Evolutionary conservation across 345 rosid genomes (phyloP), one percentile per base, ranked within the genome.

Genomic region (Turritis glabra): DNA sequence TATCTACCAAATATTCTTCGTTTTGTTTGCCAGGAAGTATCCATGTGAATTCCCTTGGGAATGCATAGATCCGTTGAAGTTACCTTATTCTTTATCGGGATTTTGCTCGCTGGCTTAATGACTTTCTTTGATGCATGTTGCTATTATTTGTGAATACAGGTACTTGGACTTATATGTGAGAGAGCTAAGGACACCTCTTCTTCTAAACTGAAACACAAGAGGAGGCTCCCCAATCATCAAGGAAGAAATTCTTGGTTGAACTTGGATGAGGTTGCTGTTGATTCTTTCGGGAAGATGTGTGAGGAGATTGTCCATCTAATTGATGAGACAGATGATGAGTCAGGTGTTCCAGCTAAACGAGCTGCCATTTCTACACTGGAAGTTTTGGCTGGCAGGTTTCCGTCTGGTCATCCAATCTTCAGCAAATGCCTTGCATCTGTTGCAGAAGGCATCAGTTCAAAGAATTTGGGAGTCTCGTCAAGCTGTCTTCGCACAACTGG

Each of bases 311-410:
- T 88, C 79, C 82, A 41, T 68, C 65, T 87, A 75, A 77, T 92
- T 81, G 89, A 88, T 83, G 78, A 74, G 63, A 59, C 80, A 21
- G 67, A 29, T 54, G 88, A 79, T 50, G 90, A 83, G 77, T 83
- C 86, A 17, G 70, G 86, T 73, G 60, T 58, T 74, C 81, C 92
- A 9, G 69, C 88, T 72, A 87, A 84, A 67, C 80, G 88, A 65
- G 82, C 86, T 33, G 99, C 96, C 55, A 76, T 92, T 76, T 87
- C 97, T 35, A 77, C 99, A 5, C 30, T 95, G 70, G 97, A 92
- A 81, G 84, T 84, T 72, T 78, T 92, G 83, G 92, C 91, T 27
- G 79, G 75, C 47, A 85, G 75, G 83, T 90, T 85, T 78, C 84
- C 93, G 33, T 82, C 90, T 37, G 82, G 85, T 75, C 74, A 86